phyloP scores from a whole-genome alignment of 805 yeast species.

The Yarrowia porcina region DNA sequence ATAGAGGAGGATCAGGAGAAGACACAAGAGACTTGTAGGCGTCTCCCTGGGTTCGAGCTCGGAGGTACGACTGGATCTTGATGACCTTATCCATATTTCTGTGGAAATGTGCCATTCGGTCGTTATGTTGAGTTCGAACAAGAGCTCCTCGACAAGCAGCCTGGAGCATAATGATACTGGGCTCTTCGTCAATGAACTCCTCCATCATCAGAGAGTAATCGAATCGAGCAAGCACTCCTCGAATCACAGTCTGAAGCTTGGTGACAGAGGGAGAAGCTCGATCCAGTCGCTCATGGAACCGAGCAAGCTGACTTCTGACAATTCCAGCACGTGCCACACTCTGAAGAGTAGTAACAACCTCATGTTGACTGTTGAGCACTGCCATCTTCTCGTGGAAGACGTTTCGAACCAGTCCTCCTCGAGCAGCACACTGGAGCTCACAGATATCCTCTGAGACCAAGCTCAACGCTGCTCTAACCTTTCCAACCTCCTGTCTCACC shows the following conservation, averaged over 20 bases:
- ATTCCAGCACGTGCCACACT: constrained; percentile 1
- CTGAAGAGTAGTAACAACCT: background rate
- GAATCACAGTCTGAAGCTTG: constrained; percentile 39
- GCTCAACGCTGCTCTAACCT: background rate
- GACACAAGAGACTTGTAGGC: constrained; percentile 73
- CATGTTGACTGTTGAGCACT: background rate
- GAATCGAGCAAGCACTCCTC: constrained; percentile 41
- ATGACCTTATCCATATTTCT: constrained; percentile 58
- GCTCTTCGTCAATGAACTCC: constrained; percentile 39
- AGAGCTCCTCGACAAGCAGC: constrained; percentile 38
- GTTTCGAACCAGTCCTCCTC: constrained; percentile 1
- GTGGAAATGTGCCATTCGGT: constrained; percentile 48
- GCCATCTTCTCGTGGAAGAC: background rate
- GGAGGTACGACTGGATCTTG: constrained; percentile 68
- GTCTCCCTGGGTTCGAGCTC: constrained; percentile 61
- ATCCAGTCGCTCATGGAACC: constrained; percentile 30
- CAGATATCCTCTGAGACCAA: background rate
- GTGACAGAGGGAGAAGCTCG: constrained; percentile 31
- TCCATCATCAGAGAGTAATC: constrained; percentile 36
- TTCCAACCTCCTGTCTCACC: constrained; percentile 26
- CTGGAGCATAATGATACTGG: constrained; percentile 38
- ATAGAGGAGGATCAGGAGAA: constrained; percentile 71
- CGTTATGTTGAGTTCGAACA: constrained; percentile 32
- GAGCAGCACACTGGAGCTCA: constrained; percentile 11
- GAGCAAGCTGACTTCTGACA: constrained; percentile 22